Percentiles rank a stretch among this genome's conserved stretches.
phyloP scores from a whole-genome alignment of 257 asterid genomes.

The Nicotiana otophora region DNA sequence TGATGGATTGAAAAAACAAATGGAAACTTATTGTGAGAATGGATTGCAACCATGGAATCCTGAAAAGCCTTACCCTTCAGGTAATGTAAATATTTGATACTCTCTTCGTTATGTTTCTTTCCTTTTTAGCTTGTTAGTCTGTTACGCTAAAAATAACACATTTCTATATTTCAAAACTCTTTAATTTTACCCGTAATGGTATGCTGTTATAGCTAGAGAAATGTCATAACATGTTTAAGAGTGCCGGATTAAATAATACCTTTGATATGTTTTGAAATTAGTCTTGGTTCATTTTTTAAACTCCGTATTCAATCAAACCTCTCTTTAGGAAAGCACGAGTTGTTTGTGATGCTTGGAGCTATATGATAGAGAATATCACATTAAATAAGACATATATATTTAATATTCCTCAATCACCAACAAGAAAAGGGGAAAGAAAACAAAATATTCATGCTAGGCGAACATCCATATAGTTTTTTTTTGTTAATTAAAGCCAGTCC shows the following conservation, averaged over 20 bases:
- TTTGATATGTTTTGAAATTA: no score
- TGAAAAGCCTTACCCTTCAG: slow-evolving; percentile 76
- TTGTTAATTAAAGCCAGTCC: background rate
- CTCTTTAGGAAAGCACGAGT: background rate
- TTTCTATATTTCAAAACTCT: no score
- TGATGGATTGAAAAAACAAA: slow-evolving; percentile 51
- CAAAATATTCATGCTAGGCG: background rate
- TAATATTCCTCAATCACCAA: background rate
- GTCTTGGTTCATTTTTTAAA: no score
- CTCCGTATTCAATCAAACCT: no score
- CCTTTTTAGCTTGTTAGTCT: no score
- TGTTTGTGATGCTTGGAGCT: background rate
- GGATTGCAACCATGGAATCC: slow-evolving; percentile 82
- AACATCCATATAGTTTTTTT: background rate
- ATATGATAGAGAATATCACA: no score
- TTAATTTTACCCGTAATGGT: no score
- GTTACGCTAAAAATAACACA: no score
- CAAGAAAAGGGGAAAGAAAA: background rate
- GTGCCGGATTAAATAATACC: no score
- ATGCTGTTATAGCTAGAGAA: no score
- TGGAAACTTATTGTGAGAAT: slow-evolving; percentile 80
- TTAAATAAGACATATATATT: background rate
- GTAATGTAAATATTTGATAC: slow-evolving; percentile 20
- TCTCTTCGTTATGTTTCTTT: background rate
- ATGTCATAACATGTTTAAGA: no score